These are phyloP conservation scores for Kwoniella newhampshirensis DNA, from an alignment of 768 basidiomycete genomes.

Conservation along the genomic window DNA sequence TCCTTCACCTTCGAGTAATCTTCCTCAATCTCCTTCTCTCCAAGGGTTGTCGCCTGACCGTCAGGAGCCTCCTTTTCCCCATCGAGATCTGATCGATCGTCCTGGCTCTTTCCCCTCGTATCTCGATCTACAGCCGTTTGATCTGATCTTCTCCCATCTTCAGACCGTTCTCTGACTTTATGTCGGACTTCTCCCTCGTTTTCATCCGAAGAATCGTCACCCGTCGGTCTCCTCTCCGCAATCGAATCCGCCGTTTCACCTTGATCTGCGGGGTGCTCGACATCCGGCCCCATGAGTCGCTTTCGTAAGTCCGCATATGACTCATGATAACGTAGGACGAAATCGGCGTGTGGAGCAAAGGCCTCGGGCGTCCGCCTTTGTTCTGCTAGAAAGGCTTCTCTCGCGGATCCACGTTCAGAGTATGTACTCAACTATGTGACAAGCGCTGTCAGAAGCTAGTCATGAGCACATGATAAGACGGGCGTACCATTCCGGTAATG, in stretches of 20 bases:
- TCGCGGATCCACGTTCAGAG: slow-evolving; percentile 21
- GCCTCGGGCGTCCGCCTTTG: slow-evolving; percentile 20
- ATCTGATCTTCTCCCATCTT: not conserved
- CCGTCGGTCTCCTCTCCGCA: not conserved
- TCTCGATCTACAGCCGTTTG: no score
- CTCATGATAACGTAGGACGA: slow-evolving; percentile 36
- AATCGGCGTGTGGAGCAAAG: slow-evolving; percentile 41
- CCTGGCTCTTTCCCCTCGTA: not conserved
- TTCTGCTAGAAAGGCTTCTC: slow-evolving; percentile 20
- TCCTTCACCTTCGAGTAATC: not conserved
- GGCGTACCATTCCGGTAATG: slow-evolving; percentile 43
- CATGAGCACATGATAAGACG: not conserved
- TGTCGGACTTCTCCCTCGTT: not conserved
- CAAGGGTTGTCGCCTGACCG: no score
- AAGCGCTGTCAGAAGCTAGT: not conserved
- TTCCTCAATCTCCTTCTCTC: no score
- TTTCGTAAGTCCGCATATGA: slow-evolving; percentile 27
- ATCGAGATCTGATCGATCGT: not conserved
- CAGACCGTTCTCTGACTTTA: not conserved
- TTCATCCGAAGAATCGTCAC: not conserved
- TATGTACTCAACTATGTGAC: slow-evolving; percentile 36
- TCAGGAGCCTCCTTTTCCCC: slow-evolving; percentile 1
- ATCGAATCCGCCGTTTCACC: not conserved
- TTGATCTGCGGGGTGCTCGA: not conserved
- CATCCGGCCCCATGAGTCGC: slow-evolving; percentile 1